Percentiles rank a stretch among this genome's conserved stretches.
phyloP scores from a whole-genome alignment of 2,329 filamentous ascomycete genomes.

The Fonsecaea nubica region DNA sequence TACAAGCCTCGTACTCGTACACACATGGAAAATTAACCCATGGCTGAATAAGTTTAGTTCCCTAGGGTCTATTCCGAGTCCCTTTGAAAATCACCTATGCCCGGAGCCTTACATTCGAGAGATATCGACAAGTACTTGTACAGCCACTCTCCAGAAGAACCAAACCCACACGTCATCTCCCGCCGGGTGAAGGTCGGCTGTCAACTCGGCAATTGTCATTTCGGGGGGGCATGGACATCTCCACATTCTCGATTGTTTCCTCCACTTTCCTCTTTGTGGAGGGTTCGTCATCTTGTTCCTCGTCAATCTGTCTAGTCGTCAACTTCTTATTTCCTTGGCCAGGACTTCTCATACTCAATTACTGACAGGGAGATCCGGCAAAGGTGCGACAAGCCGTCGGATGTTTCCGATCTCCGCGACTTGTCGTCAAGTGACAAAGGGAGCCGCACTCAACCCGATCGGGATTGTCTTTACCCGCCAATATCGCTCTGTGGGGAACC shows the following conservation, averaged over 20 bases:
- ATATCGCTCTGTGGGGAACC: neutral
- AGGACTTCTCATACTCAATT: too few species aligned
- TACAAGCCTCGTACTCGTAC: too few species aligned
- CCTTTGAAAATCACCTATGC: too few species aligned
- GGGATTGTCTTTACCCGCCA: conserved; percentile 17
- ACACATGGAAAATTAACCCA: too few species aligned
- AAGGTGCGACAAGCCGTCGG: neutral
- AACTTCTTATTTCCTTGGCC: neutral
- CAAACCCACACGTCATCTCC: conserved; percentile 1
- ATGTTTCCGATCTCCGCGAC: neutral
- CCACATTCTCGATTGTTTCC: neutral
- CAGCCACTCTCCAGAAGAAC: neutral
- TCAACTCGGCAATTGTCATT: conserved; percentile 13
- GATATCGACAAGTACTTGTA: neutral
- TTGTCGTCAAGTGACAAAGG: neutral
- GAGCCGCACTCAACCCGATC: neutral
- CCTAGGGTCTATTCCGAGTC: too few species aligned
- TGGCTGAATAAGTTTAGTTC: too few species aligned
- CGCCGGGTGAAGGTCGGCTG: conserved; percentile 9
- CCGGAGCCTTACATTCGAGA: neutral
- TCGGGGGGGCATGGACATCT: neutral
- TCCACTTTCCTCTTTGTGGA: neutral
- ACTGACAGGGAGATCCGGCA: neutral
- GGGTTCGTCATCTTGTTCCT: conserved; percentile 6
- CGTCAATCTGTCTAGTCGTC: neutral